phyloP scores from a whole-genome alignment of 768 basidiomycete species.

The Amanita rubescens region DNA sequence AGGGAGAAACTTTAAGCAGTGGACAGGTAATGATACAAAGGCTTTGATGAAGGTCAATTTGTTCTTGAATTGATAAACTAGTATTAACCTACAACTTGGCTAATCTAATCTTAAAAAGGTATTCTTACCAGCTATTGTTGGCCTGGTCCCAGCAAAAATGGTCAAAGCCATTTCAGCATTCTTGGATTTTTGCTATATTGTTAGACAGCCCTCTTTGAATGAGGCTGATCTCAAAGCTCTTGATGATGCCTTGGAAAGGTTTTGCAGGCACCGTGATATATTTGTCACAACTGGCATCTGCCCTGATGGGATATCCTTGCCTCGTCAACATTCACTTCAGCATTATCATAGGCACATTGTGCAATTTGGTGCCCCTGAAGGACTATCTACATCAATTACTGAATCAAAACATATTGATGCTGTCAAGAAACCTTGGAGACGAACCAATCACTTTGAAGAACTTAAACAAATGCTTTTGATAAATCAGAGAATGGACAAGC shows the following conservation, averaged over 20 bases:
- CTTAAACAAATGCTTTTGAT: conserved; percentile 19
- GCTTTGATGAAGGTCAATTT: conserved; percentile 15
- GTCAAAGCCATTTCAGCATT: conserved; percentile 15
- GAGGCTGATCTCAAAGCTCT: conserved; percentile 18
- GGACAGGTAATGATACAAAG: conserved; percentile 15
- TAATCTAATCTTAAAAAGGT: conserved; percentile 6
- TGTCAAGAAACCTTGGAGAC: conserved; percentile 19
- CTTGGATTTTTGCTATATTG: conserved; percentile 27
- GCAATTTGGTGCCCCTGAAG: background rate
- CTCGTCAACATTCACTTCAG: background rate
- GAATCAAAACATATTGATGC: conserved; percentile 14
- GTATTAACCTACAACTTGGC: background rate
- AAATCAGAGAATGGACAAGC: conserved; percentile 13
- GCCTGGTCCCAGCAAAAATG: conserved; percentile 10
- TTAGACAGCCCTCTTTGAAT: conserved; percentile 21
- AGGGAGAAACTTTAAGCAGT: conserved; percentile 12
- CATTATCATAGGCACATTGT: background rate
- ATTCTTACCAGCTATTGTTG: conserved; percentile 8
- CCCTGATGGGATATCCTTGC: background rate
- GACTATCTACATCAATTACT: conserved; percentile 11
- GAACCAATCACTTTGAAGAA: conserved; percentile 14
- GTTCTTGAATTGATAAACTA: background rate
- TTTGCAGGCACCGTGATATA: conserved; percentile 22
- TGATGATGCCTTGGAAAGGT: conserved; percentile 17
- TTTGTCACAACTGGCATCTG: conserved; percentile 17